Conservation (phyloP, 202 grass and related monocot genomes). For the Cymbopogon flexuosus region DNA sequence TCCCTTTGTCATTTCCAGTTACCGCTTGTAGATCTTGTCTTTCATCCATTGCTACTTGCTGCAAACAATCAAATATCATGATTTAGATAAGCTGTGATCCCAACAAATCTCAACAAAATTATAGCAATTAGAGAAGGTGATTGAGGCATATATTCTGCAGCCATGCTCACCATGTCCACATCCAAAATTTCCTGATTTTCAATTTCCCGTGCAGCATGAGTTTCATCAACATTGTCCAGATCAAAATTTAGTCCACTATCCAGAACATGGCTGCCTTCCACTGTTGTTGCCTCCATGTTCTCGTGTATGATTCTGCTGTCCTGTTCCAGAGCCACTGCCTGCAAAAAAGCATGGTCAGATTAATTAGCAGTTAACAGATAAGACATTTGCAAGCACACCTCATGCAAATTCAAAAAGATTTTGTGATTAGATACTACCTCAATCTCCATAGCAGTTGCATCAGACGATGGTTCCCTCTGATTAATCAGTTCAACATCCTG, state of each 20-base stretch:
- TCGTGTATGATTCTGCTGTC: slow-evolving; percentile 11
- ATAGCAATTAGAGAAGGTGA: not conserved
- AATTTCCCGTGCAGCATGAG: slow-evolving; percentile 7
- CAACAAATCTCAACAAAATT: not conserved
- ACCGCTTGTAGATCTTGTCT: slow-evolving; percentile 6
- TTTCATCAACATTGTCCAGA: slow-evolving; percentile 29
- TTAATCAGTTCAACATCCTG: slow-evolving; percentile 14
- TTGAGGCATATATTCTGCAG: not conserved
- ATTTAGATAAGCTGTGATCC: not conserved
- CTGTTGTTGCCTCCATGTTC: slow-evolving; percentile 1
- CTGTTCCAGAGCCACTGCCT: slow-evolving; percentile 17
- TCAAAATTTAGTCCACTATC: slow-evolving; percentile 8
- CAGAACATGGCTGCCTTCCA: slow-evolving; percentile 12
- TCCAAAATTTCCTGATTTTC: slow-evolving; percentile 32
- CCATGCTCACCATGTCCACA: slow-evolving; percentile 30
- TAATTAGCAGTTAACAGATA: slow-evolving; percentile 16
- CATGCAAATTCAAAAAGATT: slow-evolving; percentile 28
- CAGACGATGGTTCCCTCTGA: slow-evolving; percentile 23
- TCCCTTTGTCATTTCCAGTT: slow-evolving; percentile 12
- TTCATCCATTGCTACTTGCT: slow-evolving; percentile 24
- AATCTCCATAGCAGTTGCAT: slow-evolving; percentile 13
- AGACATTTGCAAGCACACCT: slow-evolving; percentile 34
- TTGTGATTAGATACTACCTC: slow-evolving; percentile 20
- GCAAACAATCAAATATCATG: slow-evolving; percentile 15
- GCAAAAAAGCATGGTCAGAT: slow-evolving; percentile 25